Evolutionary conservation across 768 basidiomycete species (phyloP).

Genomic region (Boletus sp.): DNA sequence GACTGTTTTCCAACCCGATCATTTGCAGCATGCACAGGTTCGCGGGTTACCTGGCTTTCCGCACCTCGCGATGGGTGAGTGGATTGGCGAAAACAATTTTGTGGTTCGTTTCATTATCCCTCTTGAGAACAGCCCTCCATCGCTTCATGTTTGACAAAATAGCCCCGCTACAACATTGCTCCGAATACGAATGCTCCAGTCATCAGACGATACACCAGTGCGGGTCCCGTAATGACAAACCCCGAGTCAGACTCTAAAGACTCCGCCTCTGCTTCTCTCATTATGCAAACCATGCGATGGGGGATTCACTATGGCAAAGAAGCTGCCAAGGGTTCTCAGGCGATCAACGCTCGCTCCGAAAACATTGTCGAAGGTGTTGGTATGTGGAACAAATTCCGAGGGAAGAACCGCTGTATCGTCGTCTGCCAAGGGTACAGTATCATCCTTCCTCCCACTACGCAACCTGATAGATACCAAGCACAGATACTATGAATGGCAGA

Average conservation of each 20-base stretch:
- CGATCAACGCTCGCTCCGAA: slow-evolving; percentile 90
- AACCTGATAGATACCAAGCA: not conserved
- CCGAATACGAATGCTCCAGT: slow-evolving; percentile 80
- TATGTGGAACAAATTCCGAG: slow-evolving; percentile 85
- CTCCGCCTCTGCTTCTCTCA: slow-evolving; percentile 30
- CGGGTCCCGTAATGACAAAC: not conserved
- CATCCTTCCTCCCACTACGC: not conserved
- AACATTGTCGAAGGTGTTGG: slow-evolving; percentile 71
- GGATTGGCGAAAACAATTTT: slow-evolving; percentile 60
- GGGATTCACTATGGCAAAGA: slow-evolving; percentile 77
- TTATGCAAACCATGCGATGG: slow-evolving; percentile 88
- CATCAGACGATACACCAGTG: slow-evolving; percentile 44
- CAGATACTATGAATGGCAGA: slow-evolving; percentile 95
- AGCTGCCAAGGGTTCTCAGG: slow-evolving; percentile 54
- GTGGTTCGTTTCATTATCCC: slow-evolving; percentile 33
- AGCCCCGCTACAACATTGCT: slow-evolving; percentile 77
- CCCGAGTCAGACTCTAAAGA: not conserved
- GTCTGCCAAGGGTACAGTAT: slow-evolving; percentile 65
- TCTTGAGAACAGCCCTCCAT: not conserved
- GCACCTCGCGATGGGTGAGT: slow-evolving; percentile 48
- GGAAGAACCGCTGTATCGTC: slow-evolving; percentile 82
- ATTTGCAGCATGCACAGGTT: slow-evolving; percentile 26
- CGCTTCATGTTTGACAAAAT: not conserved
- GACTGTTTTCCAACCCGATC: not conserved
- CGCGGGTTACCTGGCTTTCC: slow-evolving; percentile 41